Evolutionary conservation across 352 stramenopile species (phyloP).

Genomic region (Pythium brassicae): DNA sequence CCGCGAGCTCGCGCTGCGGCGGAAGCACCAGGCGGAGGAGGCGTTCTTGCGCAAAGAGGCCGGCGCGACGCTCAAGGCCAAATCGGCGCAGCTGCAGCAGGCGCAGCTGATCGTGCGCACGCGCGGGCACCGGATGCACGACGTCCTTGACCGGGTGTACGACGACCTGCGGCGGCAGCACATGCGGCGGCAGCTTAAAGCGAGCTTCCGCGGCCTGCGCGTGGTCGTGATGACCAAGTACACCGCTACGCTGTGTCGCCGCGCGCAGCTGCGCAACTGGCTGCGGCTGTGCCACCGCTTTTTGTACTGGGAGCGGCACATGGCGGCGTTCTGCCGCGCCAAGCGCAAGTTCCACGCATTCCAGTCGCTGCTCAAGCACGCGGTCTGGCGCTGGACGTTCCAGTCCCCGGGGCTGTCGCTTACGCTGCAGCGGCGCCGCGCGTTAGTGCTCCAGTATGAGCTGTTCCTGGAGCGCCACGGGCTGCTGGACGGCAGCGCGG

Average conservation of each 20-base stretch:
- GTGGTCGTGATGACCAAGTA: constrained; percentile 48
- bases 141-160: constrained; percentile 59
- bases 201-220: constrained; percentile 52
- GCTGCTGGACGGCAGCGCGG: constrained; percentile 27
- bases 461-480: constrained; percentile 21
- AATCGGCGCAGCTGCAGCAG: constrained; percentile 39
- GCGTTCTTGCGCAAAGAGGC: constrained; percentile 44
- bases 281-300: constrained; percentile 51
- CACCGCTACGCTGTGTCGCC: constrained; percentile 33
- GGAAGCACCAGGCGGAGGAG: constrained; percentile 37
- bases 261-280: constrained; percentile 55
- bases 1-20: constrained; percentile 31
- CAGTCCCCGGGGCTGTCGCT: constrained; percentile 31
- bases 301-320: constrained; percentile 44
- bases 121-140: constrained; percentile 46
- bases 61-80: constrained; percentile 38
- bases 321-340: constrained; percentile 26
- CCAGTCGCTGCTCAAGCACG: constrained; percentile 35
- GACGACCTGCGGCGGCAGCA: constrained; percentile 45
- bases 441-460: constrained; percentile 39
- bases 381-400: constrained; percentile 48
- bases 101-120: constrained; percentile 45
- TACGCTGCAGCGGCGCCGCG: constrained; percentile 29
- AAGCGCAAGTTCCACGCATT: constrained; percentile 46
- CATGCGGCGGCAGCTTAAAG: constrained; percentile 33